Percentiles rank a stretch among this genome's conserved stretches.
Conservation (phyloP, 306 rosid genomes). For the Chamaecrista fasciculata region DNA sequence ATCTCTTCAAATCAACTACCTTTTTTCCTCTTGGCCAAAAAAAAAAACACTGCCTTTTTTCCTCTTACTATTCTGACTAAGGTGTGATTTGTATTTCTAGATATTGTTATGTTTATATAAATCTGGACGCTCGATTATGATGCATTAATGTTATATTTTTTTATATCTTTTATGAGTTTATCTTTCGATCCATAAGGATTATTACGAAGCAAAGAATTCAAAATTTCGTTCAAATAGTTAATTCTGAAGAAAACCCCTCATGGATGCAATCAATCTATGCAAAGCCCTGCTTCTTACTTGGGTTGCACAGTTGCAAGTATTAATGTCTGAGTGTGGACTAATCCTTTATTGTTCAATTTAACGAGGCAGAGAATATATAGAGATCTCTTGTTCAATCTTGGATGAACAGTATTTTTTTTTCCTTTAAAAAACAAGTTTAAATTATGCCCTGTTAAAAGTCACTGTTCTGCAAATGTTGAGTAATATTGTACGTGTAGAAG, state of each 20-base stretch:
- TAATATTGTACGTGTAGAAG: conserved; percentile 8
- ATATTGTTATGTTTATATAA: background rate
- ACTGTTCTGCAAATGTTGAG: conserved; percentile 20
- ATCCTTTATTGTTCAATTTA: background rate
- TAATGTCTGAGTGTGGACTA: background rate
- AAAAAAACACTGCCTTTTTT: no score
- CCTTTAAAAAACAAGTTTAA: background rate
- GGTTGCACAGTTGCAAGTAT: background rate
- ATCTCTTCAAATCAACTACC: background rate
- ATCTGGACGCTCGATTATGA: background rate
- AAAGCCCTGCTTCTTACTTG: background rate
- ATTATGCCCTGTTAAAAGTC: conserved; percentile 31
- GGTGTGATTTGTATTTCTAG: background rate
- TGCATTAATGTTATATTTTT: background rate
- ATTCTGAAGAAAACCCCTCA: background rate
- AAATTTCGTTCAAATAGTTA: background rate
- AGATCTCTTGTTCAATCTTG: background rate
- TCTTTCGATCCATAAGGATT: background rate
- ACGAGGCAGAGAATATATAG: background rate
- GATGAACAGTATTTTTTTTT: background rate
- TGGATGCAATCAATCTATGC: background rate
- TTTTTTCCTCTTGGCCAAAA: no score
- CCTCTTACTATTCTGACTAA: background rate
- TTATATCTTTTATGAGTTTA: no score
- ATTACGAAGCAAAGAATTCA: background rate